Evolutionary conservation across 345 rosid genomes (phyloP).

Genomic region (Hypericum perforatum): DNA sequence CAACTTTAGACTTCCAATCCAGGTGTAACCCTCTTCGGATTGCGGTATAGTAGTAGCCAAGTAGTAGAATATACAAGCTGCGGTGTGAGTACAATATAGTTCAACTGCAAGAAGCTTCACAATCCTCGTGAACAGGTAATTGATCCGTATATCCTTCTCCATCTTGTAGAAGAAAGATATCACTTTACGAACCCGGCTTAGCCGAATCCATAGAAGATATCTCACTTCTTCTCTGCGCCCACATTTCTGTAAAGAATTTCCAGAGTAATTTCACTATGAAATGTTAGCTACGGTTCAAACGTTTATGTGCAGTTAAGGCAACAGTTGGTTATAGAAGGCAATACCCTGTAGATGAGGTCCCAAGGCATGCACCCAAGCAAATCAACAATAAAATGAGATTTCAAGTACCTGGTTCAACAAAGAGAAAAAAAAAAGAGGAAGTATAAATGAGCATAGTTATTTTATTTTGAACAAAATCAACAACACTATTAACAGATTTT

Average conservation of each 20-base stretch:
- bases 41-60: constrained; percentile 70
- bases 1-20: constrained; percentile 83
- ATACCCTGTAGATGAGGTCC: constrained; percentile 75
- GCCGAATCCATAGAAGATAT: constrained; percentile 68
- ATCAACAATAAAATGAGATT: constrained; percentile 58
- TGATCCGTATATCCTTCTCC: constrained; percentile 73
- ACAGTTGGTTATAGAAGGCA: background rate
- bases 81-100: constrained; percentile 77
- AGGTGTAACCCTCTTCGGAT: constrained; percentile 61
- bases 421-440: constrained; percentile 1
- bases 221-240: constrained; percentile 62
- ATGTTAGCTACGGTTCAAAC: background rate
- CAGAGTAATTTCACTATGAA: background rate
- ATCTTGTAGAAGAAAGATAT: constrained; percentile 38
- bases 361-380: constrained; percentile 72
- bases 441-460: no score
- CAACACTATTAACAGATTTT: no score
- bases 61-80: constrained; percentile 82
- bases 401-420: constrained; percentile 45
- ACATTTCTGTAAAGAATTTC: constrained; percentile 28
- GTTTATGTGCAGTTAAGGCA: background rate
- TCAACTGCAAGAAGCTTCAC: constrained; percentile 66
- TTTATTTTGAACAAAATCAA: no score
- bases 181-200: constrained; percentile 55
- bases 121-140: constrained; percentile 64